Conservation (phyloP, 306 rosid species). For the Cucurbita argyrosperma region DNA sequence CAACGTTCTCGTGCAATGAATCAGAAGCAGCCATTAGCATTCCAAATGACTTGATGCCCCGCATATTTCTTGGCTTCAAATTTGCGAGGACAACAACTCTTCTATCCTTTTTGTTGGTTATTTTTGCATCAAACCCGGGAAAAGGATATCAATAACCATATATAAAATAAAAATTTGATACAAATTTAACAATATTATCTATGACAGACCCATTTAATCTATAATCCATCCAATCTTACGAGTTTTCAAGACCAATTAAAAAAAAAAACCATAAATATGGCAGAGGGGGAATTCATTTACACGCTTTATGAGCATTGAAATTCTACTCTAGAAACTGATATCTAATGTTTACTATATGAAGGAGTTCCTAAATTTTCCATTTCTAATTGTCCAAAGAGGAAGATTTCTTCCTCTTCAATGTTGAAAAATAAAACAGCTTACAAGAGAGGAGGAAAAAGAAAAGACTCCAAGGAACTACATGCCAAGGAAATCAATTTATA, state of each 20-base stretch:
- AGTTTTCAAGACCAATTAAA: background rate
- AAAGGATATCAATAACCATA: background rate
- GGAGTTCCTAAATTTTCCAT: background rate
- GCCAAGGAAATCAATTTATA: background rate
- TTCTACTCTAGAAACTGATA: background rate
- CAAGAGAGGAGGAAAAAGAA: background rate
- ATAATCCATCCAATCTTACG: background rate
- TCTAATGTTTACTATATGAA: background rate
- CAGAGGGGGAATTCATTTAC: no score
- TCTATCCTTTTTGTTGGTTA: constrained; percentile 31
- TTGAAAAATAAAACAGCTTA: background rate
- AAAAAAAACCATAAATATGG: no score
- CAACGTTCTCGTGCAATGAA: constrained; percentile 62
- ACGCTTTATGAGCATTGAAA: no score
- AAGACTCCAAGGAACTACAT: background rate
- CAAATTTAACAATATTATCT: background rate
- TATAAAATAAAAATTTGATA: background rate
- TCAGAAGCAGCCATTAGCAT: constrained; percentile 99
- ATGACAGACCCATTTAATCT: background rate
- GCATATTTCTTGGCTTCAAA: constrained; percentile 90
- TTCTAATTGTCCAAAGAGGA: background rate
- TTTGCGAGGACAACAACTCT: constrained; percentile 71
- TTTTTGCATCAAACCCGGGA: background rate
- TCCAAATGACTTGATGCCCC: constrained; percentile 79
- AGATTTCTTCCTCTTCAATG: background rate